Percentiles rank a stretch among this genome's conserved stretches.
Conservation (phyloP, 2,329 filamentous ascomycete genomes). For the Zasmidium cellare region DNA sequence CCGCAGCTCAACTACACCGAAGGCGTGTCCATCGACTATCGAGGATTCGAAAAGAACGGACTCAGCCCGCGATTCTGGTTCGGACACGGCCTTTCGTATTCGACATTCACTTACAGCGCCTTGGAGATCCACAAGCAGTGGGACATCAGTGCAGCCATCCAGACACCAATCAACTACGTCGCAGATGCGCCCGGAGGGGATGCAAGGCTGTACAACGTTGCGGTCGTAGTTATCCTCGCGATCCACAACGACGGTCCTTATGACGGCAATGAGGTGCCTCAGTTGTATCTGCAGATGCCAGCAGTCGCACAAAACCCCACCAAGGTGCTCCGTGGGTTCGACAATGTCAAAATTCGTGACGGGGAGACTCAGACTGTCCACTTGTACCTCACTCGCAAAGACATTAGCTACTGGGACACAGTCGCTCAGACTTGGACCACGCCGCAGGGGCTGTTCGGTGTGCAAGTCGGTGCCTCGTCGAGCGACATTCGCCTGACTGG, state of each 20-base stretch:
- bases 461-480: slow-evolving; percentile 8
- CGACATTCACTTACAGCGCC: slow-evolving; percentile 34
- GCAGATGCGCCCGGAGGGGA: slow-evolving; percentile 55
- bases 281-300: slow-evolving; percentile 52
- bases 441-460: slow-evolving; percentile 8
- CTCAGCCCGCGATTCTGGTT: slow-evolving; percentile 43
- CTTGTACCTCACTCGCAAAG: slow-evolving; percentile 22
- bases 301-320: slow-evolving; percentile 51
- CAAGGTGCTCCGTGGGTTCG: slow-evolving; percentile 40
- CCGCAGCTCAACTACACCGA: slow-evolving; percentile 31
- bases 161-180: slow-evolving; percentile 58
- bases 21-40: slow-evolving; percentile 45
- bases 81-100: slow-evolving; percentile 45
- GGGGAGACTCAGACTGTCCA: slow-evolving; percentile 21
- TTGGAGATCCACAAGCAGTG: too few relatives aligned
- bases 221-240: slow-evolving; percentile 52
- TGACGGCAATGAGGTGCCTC: slow-evolving; percentile 56
- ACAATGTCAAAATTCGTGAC: slow-evolving; percentile 35
- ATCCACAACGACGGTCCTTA: slow-evolving; percentile 62
- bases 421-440: slow-evolving; percentile 47
- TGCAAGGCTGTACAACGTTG: slow-evolving; percentile 62
- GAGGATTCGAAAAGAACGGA: slow-evolving; percentile 39
- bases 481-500: too few relatives aligned
- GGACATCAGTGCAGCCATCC: slow-evolving; percentile 29
- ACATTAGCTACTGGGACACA: slow-evolving; percentile 27